Evolutionary conservation across 768 basidiomycete genomes (phyloP), one percentile per base, ranked within the genome.

Genomic region (Leccinum subgranulosum): DNA sequence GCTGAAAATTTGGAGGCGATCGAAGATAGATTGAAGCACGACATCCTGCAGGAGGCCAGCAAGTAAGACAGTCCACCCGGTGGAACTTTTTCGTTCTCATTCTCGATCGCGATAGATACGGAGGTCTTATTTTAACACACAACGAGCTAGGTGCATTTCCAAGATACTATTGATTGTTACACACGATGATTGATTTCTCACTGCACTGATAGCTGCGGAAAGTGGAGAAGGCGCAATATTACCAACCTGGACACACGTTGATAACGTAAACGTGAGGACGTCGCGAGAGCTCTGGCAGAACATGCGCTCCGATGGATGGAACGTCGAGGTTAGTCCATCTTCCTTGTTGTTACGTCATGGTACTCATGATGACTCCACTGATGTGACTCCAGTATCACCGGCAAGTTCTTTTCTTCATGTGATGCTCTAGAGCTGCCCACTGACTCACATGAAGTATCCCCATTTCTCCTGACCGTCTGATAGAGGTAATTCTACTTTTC

Each of bases 1-100:
- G 90, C 94, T 2, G 90, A 94, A 73, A 97, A 95, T 67, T 78
- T 98, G 10, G 97, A 98, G 69, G 94, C 86, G 0, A 96, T 98
- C 56, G 97, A 95, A 73, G 77, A 78, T 49, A 83, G 96, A 50
- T 73, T 98, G 62, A 97, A 94, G 76, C 81, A 85, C 50, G 97
- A 99, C 65, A 95, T 99, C 50, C 75, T 98, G 23, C 83, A 85
- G 57, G 96, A 99, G 76, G 85, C 90, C 9, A 72, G 77, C 52
- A 84, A 85, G 88, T 90, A 62, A 56, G 61, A 23, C 11, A 11
- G 14, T 55, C 47, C 8, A 49, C 51, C 3, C 28, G 12, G 28
- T 27, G 29, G 31, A 31, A 8, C 11, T 11, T 21, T 23, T 49
- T 46, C 9, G 7, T 53, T 49, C 61, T 64, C 15, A 70, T 49